Evolutionary conservation across 495 filamentous ascomycete species (phyloP).

Genomic region (Trichocladium uniseriatum): DNA sequence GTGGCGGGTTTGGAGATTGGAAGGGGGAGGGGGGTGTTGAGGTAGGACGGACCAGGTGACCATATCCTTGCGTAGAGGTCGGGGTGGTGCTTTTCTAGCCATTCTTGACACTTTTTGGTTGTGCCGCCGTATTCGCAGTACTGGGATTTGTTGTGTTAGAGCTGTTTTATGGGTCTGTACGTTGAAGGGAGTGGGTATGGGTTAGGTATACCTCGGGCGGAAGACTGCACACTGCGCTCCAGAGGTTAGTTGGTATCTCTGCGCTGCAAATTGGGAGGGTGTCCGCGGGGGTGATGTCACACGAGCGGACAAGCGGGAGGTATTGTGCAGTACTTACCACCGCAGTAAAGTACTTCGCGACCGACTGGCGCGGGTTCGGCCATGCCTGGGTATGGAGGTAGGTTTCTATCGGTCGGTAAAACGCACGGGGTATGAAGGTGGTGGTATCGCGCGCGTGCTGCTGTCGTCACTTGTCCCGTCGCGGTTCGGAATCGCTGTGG

Average conservation of each 20-base stretch:
- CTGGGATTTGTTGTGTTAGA: constrained; percentile 36
- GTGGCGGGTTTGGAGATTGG: constrained; percentile 11
- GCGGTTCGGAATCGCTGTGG: constrained; percentile 2
- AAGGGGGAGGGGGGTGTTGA: neutral
- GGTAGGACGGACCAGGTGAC: constrained; percentile 56
- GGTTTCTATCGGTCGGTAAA: neutral
- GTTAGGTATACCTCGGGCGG: constrained; percentile 70
- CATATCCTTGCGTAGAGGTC: constrained; percentile 69
- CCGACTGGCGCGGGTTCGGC: constrained; percentile 17
- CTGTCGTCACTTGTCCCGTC: constrained; percentile 2
- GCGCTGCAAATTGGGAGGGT: neutral
- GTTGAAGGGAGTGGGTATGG: neutral
- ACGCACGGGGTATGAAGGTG: neutral
- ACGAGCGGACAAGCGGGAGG: constrained; percentile 1
- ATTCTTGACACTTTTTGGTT: constrained; percentile 96
- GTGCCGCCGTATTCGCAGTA: constrained; percentile 98
- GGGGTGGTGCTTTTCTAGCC: constrained; percentile 69
- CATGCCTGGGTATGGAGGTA: constrained; percentile 16
- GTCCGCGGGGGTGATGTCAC: constrained; percentile 21
- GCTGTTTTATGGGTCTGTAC: neutral
- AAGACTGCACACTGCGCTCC: constrained; percentile 67
- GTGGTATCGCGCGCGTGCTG: constrained; percentile 4
- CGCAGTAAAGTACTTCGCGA: constrained; percentile 27
- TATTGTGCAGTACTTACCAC: constrained; percentile 19
- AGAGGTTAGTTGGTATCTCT: constrained; percentile 3